Evolutionary conservation across 2,329 filamentous ascomycete genomes (phyloP).

Genomic region (Diatrype stigma): DNA sequence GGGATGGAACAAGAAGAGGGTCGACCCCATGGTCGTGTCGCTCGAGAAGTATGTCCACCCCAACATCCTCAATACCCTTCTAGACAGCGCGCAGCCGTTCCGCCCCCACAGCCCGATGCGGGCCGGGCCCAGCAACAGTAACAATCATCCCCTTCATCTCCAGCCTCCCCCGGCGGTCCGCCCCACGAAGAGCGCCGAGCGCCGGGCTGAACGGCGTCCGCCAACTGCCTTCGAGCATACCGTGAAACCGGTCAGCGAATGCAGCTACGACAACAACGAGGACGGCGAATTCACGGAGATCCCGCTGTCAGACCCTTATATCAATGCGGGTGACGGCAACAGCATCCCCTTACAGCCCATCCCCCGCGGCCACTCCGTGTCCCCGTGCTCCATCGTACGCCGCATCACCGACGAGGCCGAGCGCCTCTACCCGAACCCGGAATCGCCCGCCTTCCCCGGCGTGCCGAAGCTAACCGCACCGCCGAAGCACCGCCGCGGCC

Average conservation of each 20-base stretch:
- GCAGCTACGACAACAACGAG: background rate
- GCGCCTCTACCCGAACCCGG: slow-evolving; percentile 5
- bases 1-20: slow-evolving; percentile 8
- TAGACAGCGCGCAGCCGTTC: slow-evolving; percentile 1
- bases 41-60: slow-evolving; percentile 10
- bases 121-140: background rate
- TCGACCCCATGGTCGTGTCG: slow-evolving; percentile 17
- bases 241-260: background rate
- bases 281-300: too few relatives aligned
- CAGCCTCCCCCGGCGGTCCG: slow-evolving; percentile 1
- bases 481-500: slow-evolving; percentile 7
- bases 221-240: background rate
- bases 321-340: background rate
- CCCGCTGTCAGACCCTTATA: background rate
- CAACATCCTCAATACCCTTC: slow-evolving; percentile 3
- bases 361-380: background rate
- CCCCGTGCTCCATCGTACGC: slow-evolving; percentile 8
- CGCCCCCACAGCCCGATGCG: slow-evolving; percentile 5
- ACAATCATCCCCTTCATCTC: background rate
- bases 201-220: background rate
- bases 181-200: slow-evolving; percentile 3
- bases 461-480: slow-evolving; percentile 8
- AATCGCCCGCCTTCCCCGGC: background rate
- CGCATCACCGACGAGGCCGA: slow-evolving; percentile 10
- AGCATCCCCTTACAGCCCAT: background rate